Evolutionary conservation across 2,329 filamentous ascomycete genomes (phyloP).

Genomic region (Cryoendolithus antarcticus): DNA sequence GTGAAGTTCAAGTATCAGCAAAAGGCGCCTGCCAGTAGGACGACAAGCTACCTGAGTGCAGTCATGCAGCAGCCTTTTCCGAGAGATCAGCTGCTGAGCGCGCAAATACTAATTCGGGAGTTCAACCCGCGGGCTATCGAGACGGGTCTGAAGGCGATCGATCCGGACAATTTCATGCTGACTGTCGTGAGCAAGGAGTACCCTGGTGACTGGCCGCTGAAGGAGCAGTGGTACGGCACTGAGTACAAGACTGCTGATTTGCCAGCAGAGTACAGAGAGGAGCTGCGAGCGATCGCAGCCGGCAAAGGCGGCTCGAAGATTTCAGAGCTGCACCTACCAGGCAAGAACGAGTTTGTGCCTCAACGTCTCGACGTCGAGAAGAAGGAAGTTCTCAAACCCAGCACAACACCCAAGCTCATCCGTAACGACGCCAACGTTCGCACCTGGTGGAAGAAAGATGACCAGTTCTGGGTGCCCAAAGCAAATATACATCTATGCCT

Average conservation of each 20-base stretch:
- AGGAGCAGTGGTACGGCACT: slow-evolving; percentile 96
- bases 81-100: slow-evolving; percentile 78
- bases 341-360: slow-evolving; percentile 92
- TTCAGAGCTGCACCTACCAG: slow-evolving; percentile 67
- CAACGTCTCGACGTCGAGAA: slow-evolving; percentile 89
- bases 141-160: slow-evolving; percentile 58
- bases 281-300: slow-evolving; percentile 42
- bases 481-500: slow-evolving; percentile 74
- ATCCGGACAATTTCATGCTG: slow-evolving; percentile 82
- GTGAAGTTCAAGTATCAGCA: slow-evolving; percentile 93
- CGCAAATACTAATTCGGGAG: slow-evolving; percentile 59
- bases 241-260: slow-evolving; percentile 80
- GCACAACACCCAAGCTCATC: slow-evolving; percentile 65
- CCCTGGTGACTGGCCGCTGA: slow-evolving; percentile 73
- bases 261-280: slow-evolving; percentile 58
- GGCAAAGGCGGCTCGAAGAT: slow-evolving; percentile 45
- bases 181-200: slow-evolving; percentile 71
- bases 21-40: slow-evolving; percentile 78
- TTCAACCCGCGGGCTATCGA: slow-evolving; percentile 71
- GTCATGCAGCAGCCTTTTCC: slow-evolving; percentile 87
- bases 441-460: slow-evolving; percentile 97
- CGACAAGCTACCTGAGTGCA: slow-evolving; percentile 71
- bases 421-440: slow-evolving; percentile 70
- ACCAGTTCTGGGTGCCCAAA: slow-evolving; percentile 96
- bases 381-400: slow-evolving; percentile 69